phyloP scores from a whole-genome alignment of 2,329 filamentous ascomycete species.

The Cladosporium cucumerinum region DNA sequence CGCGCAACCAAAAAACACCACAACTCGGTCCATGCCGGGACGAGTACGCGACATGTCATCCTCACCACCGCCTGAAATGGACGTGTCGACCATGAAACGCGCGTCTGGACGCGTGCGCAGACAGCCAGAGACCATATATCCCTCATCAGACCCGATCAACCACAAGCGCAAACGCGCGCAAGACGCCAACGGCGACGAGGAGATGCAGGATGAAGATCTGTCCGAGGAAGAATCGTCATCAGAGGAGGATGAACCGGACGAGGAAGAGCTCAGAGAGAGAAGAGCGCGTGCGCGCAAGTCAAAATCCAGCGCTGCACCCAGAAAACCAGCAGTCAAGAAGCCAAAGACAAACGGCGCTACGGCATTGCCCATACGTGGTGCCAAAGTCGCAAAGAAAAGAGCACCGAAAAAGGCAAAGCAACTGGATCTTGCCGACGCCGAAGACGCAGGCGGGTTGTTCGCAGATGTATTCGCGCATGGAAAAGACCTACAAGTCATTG shows the following conservation, averaged over 20 bases:
- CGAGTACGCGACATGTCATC: constrained; percentile 21
- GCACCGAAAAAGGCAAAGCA: constrained; percentile 51
- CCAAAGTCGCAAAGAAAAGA: constrained; percentile 38
- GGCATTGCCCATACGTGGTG: constrained; percentile 54
- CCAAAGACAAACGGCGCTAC: constrained; percentile 53
- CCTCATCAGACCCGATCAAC: constrained; percentile 30
- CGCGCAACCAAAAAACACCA: background rate
- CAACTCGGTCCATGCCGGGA: constrained; percentile 20
- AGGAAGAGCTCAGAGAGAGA: constrained; percentile 36
- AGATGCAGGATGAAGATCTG: constrained; percentile 34
- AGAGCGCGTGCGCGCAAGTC: constrained; percentile 26
- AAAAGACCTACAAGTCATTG: constrained; percentile 54
- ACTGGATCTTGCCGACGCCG: constrained; percentile 50
- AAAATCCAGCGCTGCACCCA: constrained; percentile 29
- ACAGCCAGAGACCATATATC: constrained; percentile 31
- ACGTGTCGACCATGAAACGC: constrained; percentile 55
- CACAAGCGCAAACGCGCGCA: constrained; percentile 48
- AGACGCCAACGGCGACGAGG: constrained; percentile 33
- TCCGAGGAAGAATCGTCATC: constrained; percentile 35
- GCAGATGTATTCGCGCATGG: constrained; percentile 59
- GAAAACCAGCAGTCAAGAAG: constrained; percentile 49
- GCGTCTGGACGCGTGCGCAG: constrained; percentile 55
- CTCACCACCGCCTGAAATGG: constrained; percentile 20
- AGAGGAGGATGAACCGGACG: constrained; percentile 32
- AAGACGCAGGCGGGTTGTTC: constrained; percentile 56